Conservation (phyloP, 306 rosid species). For the Trifolium repens region DNA sequence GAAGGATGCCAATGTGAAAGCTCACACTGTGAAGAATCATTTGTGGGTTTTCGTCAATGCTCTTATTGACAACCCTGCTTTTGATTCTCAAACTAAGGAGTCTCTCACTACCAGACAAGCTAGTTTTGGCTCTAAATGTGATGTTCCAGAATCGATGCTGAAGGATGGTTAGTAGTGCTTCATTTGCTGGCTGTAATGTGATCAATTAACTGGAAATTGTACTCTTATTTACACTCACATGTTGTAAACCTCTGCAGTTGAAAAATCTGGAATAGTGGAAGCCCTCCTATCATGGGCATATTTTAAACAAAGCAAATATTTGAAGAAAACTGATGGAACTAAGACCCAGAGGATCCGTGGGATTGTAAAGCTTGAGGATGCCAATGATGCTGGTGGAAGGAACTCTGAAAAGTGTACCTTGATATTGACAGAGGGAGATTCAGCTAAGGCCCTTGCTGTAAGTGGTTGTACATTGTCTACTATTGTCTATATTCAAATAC, state of each 20-base stretch:
- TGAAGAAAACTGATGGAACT: conserved; percentile 92
- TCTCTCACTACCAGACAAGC: conserved; percentile 78
- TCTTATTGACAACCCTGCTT: too few relatives aligned
- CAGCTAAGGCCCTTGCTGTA: conserved; percentile 98
- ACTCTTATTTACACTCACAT: conserved; percentile 8
- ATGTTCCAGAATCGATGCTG: conserved; percentile 73
- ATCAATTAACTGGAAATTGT: not conserved
- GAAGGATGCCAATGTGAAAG: too few relatives aligned
- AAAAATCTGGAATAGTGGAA: conserved; percentile 89
- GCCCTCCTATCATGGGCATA: conserved; percentile 92
- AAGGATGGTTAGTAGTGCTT: conserved; percentile 68
- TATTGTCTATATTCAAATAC: not conserved
- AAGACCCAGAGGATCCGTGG: conserved; percentile 87
- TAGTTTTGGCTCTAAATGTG: conserved; percentile 91
- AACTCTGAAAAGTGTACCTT: conserved; percentile 87
- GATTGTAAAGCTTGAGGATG: conserved; percentile 87
- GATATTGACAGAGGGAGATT: conserved; percentile 97
- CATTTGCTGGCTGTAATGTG: not conserved
- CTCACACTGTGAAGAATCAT: too few relatives aligned
- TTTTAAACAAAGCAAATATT: conserved; percentile 83
- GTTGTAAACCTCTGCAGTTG: conserved; percentile 52
- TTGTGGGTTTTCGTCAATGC: too few relatives aligned
- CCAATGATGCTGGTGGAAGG: conserved; percentile 91
- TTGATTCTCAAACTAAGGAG: too few relatives aligned
- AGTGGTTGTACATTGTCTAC: conserved; percentile 35